These are phyloP conservation scores for Pichia sporocuriosa DNA, from an alignment of 805 yeast genomes.

Conservation along the genomic window DNA sequence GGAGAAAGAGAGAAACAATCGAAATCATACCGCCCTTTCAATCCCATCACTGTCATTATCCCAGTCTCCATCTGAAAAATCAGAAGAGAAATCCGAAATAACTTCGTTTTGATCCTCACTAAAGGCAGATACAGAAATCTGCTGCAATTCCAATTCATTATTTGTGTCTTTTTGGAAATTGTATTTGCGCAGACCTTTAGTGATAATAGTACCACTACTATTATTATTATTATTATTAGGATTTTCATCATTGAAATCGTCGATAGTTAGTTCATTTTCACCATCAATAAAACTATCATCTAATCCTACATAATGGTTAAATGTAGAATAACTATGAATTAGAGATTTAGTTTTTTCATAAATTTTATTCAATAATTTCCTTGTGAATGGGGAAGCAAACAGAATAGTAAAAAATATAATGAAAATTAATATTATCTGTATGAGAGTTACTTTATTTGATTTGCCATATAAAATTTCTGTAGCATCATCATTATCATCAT, in stretches of 20 bases:
- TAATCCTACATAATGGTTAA: background rate
- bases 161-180: too few relatives aligned
- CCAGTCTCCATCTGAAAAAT: conserved; percentile 22
- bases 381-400: background rate
- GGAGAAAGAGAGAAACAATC: too few relatives aligned
- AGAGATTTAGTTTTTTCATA: background rate
- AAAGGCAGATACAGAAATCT: conserved; percentile 4
- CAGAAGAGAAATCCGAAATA: conserved; percentile 17
- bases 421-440: too few relatives aligned
- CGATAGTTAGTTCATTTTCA: background rate
- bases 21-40: conserved; percentile 19
- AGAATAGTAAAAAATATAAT: background rate
- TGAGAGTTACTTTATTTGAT: too few relatives aligned
- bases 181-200: too few relatives aligned
- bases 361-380: background rate
- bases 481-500: conserved; percentile 7
- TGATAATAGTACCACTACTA: too few relatives aligned
- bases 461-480: too few relatives aligned
- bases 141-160: conserved; percentile 15
- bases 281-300: background rate
- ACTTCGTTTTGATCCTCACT: background rate
- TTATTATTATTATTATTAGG: background rate
- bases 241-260: conserved; percentile 1
- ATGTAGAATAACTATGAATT: background rate
- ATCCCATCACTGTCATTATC: conserved; percentile 27